These are phyloP conservation scores for Trichoderma gracile DNA, from an alignment of 2,329 filamentous ascomycete genomes.

Conservation along the genomic window DNA sequence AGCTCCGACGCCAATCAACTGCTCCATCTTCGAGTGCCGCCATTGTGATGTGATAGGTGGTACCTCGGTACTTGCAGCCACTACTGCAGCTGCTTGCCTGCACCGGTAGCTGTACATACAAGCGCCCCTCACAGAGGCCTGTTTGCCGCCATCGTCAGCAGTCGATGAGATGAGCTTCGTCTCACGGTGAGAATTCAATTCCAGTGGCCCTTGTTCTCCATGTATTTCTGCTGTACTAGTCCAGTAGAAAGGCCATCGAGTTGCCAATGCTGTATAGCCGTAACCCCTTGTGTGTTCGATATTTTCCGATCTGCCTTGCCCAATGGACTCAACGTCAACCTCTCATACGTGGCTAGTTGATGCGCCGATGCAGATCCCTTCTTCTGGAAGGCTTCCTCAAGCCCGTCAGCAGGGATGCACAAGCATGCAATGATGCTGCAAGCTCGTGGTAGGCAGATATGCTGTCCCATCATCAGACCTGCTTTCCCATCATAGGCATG, in stretches of 20 bases:
- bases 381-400: slow-evolving; percentile 1
- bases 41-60: background rate
- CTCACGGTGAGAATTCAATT: too few species aligned
- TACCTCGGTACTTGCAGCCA: too few species aligned
- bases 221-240: background rate
- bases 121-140: too few species aligned
- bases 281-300: background rate
- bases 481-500: background rate
- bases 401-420: slow-evolving; percentile 6
- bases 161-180: too few species aligned
- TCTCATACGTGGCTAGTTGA: background rate
- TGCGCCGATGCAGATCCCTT: slow-evolving; percentile 1
- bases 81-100: too few species aligned
- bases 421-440: background rate
- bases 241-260: too few species aligned
- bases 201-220: background rate
- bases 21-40: too few species aligned
- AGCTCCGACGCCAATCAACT: too few species aligned
- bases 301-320: background rate
- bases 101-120: too few species aligned
- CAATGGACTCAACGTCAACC: background rate
- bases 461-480: too few species aligned
- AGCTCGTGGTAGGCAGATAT: slow-evolving; percentile 1
- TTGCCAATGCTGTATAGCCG: background rate
- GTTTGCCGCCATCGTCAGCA: too few species aligned